Evolutionary conservation across 495 filamentous ascomycete species (phyloP).

Genomic region (Articulospora tetracladia): DNA sequence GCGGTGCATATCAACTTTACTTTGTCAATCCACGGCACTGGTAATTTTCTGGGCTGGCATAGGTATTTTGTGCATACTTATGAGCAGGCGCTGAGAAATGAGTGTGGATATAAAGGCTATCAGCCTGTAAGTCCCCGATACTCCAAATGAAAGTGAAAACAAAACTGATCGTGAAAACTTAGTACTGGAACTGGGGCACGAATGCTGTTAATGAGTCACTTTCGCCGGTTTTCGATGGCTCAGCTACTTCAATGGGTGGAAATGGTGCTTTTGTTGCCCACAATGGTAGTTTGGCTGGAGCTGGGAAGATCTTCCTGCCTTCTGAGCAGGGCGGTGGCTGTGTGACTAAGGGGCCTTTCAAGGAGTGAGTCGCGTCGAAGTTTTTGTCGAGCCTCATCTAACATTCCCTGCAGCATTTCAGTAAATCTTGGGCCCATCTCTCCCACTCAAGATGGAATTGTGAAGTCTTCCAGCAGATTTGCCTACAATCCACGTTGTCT

Average conservation of each 20-base stretch:
- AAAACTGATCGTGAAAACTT: neutral
- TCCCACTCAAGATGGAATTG: neutral
- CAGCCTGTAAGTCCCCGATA: slow-evolving; percentile 16
- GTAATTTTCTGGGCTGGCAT: slow-evolving; percentile 67
- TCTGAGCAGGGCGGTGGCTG: slow-evolving; percentile 61
- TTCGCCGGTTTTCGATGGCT: slow-evolving; percentile 62
- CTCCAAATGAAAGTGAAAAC: neutral
- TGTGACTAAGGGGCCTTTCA: slow-evolving; percentile 55
- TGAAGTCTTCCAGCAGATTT: neutral
- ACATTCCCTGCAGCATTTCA: slow-evolving; percentile 29
- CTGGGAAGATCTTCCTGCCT: slow-evolving; percentile 18
- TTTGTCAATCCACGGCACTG: neutral
- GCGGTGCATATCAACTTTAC: slow-evolving; percentile 47
- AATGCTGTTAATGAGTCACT: slow-evolving; percentile 22
- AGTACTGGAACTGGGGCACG: slow-evolving; percentile 7
- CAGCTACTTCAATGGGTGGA: slow-evolving; percentile 54
- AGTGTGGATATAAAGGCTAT: slow-evolving; percentile 63
- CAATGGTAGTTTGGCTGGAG: neutral
- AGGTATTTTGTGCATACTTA: slow-evolving; percentile 60
- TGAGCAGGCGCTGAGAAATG: slow-evolving; percentile 61
- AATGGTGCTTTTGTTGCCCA: slow-evolving; percentile 49
- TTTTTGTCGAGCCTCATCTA: neutral
- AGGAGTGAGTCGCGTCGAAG: slow-evolving; percentile 8
- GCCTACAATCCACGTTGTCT: slow-evolving; percentile 60
- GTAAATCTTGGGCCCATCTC: slow-evolving; percentile 48